These are phyloP conservation scores for Candida boleticola DNA, from an alignment of 805 yeast species.

Conservation along the genomic window DNA sequence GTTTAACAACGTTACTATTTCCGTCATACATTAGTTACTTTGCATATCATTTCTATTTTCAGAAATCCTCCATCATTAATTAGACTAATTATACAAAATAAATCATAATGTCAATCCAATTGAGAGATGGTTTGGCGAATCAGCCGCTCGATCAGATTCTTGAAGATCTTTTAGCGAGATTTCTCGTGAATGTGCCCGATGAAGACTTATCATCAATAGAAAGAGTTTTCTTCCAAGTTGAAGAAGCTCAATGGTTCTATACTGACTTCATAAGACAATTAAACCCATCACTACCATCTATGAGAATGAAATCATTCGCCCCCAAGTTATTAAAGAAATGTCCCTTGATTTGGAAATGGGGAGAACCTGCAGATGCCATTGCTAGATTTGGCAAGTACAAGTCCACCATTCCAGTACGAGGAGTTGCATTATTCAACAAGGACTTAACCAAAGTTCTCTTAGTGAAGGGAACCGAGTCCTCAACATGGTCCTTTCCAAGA, in stretches of 20 bases:
- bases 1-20: too few species aligned
- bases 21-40: too few species aligned
- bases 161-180: constrained; percentile 86
- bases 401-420: constrained; percentile 90
- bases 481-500: constrained; percentile 91
- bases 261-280: constrained; percentile 74
- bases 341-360: constrained; percentile 82
- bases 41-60: too few species aligned
- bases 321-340: constrained; percentile 63
- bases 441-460: constrained; percentile 67
- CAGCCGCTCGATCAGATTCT: constrained; percentile 70
- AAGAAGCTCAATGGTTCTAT: constrained; percentile 98
- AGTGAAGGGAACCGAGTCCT: constrained; percentile 80
- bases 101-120: constrained; percentile 55
- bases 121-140: constrained; percentile 54
- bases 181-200: constrained; percentile 85
- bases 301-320: constrained; percentile 77
- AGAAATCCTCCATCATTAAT: too few species aligned
- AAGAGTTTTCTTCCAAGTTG: constrained; percentile 88
- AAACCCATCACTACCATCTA: constrained; percentile 71
- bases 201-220: constrained; percentile 82
- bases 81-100: too few species aligned
- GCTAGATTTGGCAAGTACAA: constrained; percentile 81
- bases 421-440: constrained; percentile 82
- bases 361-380: constrained; percentile 76